Evolutionary conservation across 257 asterid species (phyloP), one percentile per base, ranked within the genome.

Genomic region (Solanum chilense): DNA sequence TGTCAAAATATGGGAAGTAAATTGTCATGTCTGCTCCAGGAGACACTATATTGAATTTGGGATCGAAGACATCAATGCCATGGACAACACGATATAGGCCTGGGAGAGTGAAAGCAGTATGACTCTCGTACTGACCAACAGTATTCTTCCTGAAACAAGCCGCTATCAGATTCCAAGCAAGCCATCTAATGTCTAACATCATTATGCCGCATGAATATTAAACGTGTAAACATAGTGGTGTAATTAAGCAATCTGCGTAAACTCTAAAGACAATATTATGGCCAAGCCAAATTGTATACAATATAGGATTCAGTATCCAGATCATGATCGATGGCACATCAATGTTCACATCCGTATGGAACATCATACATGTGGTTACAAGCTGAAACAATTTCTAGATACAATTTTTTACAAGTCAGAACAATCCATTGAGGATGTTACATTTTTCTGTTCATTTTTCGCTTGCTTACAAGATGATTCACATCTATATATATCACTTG

Each of bases 21-120:
- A 97, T 97, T 89, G 88, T 8, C 76, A 93, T 93, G 88, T 97
- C 99, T 25, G 99, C 98, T 88, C 98, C 99, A 8, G 99, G 99
- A 75, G 99, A 97, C 86, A 97, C 99, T 87, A 97, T 97, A 91
- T 97, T 97, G 95, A 96, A 97, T 91, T 97, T 97, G 3, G 99
- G 97, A 92, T 97, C 99, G 23, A 97, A 97, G 87, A 97, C 99
- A 87, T 97, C 98, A 13, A 94, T 88, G 33, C 99, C 99, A n/a
- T 97, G 99, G 62, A 97, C 99, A 80, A 94, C 98, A 18, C 99
- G 98, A 87, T 97, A 97, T 60, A 96, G 89, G 85, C 95, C 97
- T 3, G 99, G 99, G 74, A 97, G 91, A 42, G 99, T 97, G 93
- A 95, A 97, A 85, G 97, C 93, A 9, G 95, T 39, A 86, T 97